A percentile compares a stretch with the other conserved stretches of the same genome.
Evolutionary conservation across 2,329 filamentous ascomycete genomes (phyloP).

Genomic region (Colletotrichum aenigma): DNA sequence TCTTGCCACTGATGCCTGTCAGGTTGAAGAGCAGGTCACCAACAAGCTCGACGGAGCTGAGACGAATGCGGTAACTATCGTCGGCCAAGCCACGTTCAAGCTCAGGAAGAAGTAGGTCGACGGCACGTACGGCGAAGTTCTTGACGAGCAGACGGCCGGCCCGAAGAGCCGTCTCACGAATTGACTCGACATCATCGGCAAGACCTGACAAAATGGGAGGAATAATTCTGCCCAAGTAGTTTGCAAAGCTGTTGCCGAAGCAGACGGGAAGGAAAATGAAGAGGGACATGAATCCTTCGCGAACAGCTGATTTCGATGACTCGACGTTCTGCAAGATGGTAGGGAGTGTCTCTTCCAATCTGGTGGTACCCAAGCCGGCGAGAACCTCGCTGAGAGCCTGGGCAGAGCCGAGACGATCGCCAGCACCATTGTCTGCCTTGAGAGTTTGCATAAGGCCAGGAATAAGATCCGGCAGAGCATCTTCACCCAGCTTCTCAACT

Average conservation of each 20-base stretch:
- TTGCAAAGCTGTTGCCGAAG: constrained; percentile 97
- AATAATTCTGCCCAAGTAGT: constrained; percentile 94
- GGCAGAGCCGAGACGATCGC: constrained; percentile 92
- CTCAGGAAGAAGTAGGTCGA: constrained; percentile 92
- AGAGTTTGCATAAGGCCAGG: constrained; percentile 97
- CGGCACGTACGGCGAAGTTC: constrained; percentile 94
- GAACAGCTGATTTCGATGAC: constrained; percentile 86
- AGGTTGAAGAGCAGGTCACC: constrained; percentile 98
- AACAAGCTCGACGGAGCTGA: constrained; percentile 97
- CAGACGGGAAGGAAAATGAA: constrained; percentile 99
- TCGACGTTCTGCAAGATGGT: constrained; percentile 96
- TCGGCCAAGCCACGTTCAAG: constrained; percentile 96
- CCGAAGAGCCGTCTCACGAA: constrained; percentile 93
- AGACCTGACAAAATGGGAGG: constrained; percentile 92
- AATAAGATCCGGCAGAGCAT: constrained; percentile 94
- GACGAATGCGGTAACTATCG: constrained; percentile 94
- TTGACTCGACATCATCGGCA: constrained; percentile 95
- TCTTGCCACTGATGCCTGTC: constrained; percentile 85
- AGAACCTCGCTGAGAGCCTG: constrained; percentile 97
- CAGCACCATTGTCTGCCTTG: constrained; percentile 95
- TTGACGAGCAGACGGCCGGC: constrained; percentile 95
- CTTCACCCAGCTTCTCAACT: constrained; percentile 98
- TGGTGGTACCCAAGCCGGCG: constrained; percentile 88
- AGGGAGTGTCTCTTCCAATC: constrained; percentile 93
- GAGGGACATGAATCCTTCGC: constrained; percentile 98